A percentile compares a stretch with the other conserved stretches of the same genome.
Conservation (phyloP, 768 basidiomycete genomes). For the Xerocomus spinulosus region DNA sequence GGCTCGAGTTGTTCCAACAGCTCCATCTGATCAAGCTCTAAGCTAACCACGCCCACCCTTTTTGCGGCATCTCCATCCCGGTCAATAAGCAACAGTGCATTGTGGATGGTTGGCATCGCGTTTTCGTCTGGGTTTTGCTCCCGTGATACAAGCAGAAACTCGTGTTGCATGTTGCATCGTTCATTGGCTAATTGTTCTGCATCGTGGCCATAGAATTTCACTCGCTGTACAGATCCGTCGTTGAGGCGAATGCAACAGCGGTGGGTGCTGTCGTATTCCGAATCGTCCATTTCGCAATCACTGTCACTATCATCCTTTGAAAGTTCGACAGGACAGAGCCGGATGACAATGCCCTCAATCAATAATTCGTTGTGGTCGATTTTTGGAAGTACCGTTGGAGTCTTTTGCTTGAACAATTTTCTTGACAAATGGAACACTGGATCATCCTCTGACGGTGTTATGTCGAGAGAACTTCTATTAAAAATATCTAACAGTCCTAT, state of each 20-base stretch:
- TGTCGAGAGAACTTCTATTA: no score
- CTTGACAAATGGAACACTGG: background rate
- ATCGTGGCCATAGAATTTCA: background rate
- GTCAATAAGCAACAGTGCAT: conserved; percentile 1
- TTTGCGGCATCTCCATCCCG: background rate
- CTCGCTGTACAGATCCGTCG: background rate
- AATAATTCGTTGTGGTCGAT: background rate
- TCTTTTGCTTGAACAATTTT: background rate
- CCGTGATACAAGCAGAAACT: background rate
- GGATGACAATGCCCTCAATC: background rate
- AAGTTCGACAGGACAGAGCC: background rate
- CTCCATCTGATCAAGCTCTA: background rate
- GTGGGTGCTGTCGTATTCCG: background rate
- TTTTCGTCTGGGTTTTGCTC: no score
- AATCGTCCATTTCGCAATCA: background rate
- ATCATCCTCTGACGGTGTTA: background rate
- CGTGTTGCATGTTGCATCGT: background rate
- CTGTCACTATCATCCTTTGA: background rate
- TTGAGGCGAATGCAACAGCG: background rate
- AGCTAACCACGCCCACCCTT: conserved; percentile 1
- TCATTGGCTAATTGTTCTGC: background rate
- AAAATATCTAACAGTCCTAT: background rate
- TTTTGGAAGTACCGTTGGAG: background rate
- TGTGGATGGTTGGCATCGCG: background rate
- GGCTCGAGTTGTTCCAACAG: background rate